phyloP scores from a whole-genome alignment of 75 land plant genomes.

The Cryptomeria japonica region DNA sequence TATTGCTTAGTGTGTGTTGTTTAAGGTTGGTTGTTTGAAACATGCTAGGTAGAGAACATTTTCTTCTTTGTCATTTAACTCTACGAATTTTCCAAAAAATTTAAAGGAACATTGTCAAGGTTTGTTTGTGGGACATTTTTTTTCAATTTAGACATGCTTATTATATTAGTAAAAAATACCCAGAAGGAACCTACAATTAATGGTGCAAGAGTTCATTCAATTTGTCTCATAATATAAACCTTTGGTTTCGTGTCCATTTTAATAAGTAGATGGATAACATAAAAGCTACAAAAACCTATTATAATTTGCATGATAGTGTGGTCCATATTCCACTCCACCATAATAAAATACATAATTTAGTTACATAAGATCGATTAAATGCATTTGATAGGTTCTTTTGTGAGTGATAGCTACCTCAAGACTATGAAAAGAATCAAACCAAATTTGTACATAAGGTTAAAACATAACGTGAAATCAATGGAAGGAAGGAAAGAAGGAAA shows the following conservation, averaged over 20 bases:
- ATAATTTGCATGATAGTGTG: background rate
- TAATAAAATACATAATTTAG: background rate
- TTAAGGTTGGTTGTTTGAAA: conserved; percentile 63
- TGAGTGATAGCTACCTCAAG: conserved; percentile 30
- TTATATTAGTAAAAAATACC: background rate
- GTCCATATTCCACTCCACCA: conserved; percentile 7
- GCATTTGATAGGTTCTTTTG: conserved; percentile 25
- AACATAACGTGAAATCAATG: no score
- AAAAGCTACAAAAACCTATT: background rate
- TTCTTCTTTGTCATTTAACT: conserved; percentile 76
- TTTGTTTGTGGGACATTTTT: background rate
- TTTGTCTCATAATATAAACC: background rate
- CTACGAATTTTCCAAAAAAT: conserved; percentile 72
- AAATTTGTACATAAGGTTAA: conserved; percentile 34
- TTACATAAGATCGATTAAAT: conserved; percentile 33
- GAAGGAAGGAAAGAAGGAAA: no score
- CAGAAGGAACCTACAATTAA: conserved; percentile 3
- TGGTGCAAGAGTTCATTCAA: background rate
- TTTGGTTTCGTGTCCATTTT: background rate
- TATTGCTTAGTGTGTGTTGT: no score
- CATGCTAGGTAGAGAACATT: conserved; percentile 59
- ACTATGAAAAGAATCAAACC: conserved; percentile 57
- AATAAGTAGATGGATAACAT: background rate
- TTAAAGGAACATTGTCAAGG: conserved; percentile 27
- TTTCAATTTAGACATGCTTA: background rate